phyloP scores from a whole-genome alignment of 1,284 basidiomycete genomes.

The Cryptococcus floricola region DNA sequence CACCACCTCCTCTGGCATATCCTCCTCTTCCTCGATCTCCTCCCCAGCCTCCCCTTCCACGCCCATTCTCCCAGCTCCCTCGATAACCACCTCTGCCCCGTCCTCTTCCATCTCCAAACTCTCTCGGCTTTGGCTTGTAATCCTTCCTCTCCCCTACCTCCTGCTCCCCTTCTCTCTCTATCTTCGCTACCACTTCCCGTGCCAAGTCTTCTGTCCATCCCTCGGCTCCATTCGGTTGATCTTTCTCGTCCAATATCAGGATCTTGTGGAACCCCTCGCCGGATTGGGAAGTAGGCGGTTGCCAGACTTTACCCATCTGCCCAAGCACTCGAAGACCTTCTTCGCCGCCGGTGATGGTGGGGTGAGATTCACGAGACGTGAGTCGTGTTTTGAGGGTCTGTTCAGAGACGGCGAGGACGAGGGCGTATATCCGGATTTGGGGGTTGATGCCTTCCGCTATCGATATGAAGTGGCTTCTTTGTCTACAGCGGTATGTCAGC shows the following conservation, averaged over 20 bases:
- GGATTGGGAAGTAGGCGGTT: conserved; percentile 21
- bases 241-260: conserved; percentile 18
- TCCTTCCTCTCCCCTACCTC: background rate
- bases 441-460: conserved; percentile 22
- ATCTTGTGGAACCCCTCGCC: conserved; percentile 39
- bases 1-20: background rate
- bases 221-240: conserved; percentile 24
- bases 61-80: background rate
- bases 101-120: background rate
- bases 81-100: background rate
- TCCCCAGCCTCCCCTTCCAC: background rate
- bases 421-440: conserved; percentile 18
- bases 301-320: conserved; percentile 31
- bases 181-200: conserved; percentile 7
- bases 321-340: conserved; percentile 37
- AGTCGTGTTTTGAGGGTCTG: conserved; percentile 33
- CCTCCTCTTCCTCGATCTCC: background rate
- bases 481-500: conserved; percentile 20
- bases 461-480: conserved; percentile 44
- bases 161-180: conserved; percentile 7
- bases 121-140: background rate
- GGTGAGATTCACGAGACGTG: conserved; percentile 29
- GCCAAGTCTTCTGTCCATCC: conserved; percentile 19
- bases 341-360: conserved; percentile 38
- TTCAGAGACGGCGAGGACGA: conserved; percentile 22